These are phyloP conservation scores for Cutaneotrichosporon curvatum DNA, from an alignment of 1,284 basidiomycete genomes.

Conservation along the genomic window DNA sequence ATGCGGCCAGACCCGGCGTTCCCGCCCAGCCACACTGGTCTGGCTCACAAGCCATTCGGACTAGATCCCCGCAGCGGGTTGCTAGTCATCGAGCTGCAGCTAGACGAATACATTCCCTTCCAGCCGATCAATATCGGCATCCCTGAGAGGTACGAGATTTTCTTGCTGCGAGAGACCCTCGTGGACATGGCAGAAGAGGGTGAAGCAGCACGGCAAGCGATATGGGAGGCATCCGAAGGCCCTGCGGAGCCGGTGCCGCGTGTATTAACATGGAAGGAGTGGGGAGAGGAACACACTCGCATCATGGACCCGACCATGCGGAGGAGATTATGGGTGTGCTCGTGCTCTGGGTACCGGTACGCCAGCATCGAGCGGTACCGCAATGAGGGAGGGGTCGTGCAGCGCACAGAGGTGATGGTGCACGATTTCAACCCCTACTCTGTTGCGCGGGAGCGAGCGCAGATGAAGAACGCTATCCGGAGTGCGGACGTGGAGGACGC, in stretches of 20 bases:
- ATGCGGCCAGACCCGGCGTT: slow-evolving; percentile 44
- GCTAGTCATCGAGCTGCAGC: slow-evolving; percentile 37
- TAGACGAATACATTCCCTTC: background rate
- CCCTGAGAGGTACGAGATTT: slow-evolving; percentile 42
- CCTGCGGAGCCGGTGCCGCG: background rate
- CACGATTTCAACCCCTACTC: slow-evolving; percentile 36
- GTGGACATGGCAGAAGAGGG: slow-evolving; percentile 43
- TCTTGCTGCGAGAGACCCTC: slow-evolving; percentile 50
- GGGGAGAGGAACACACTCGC: slow-evolving; percentile 34
- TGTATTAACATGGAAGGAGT: slow-evolving; percentile 31
- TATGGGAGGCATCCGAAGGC: slow-evolving; percentile 38
- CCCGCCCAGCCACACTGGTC: slow-evolving; percentile 16
- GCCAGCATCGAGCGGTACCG: slow-evolving; percentile 17
- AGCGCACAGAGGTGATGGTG: slow-evolving; percentile 11
- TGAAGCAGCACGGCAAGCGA: slow-evolving; percentile 29
- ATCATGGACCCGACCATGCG: slow-evolving; percentile 26
- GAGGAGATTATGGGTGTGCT: slow-evolving; percentile 39
- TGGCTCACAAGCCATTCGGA: slow-evolving; percentile 36
- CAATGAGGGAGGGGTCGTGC: background rate
- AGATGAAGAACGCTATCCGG: background rate
- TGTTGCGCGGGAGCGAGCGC: slow-evolving; percentile 6
- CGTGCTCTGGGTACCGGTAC: slow-evolving; percentile 43
- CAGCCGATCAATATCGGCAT: no score
- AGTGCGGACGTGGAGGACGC: background rate
- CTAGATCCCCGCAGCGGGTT: slow-evolving; percentile 39